Evolutionary conservation across 352 stramenopile genomes (phyloP).

Genomic region (Globisporangium splendens): DNA sequence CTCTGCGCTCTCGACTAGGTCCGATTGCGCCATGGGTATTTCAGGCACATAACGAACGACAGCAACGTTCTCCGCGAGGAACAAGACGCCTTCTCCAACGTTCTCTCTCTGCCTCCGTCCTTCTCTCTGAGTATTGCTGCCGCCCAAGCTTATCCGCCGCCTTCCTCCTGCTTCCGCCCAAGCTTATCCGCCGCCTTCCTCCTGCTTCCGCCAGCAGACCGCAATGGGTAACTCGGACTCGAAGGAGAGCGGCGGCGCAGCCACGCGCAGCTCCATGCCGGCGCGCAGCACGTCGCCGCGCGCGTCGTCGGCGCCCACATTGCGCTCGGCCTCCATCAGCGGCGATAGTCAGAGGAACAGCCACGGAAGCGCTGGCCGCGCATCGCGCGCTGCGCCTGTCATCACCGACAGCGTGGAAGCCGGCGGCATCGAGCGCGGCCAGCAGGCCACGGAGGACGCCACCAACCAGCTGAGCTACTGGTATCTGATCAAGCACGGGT

Average conservation of each 20-base stretch:
- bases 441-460: slow-evolving; percentile 71
- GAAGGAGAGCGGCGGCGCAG: slow-evolving; percentile 1
- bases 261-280: slow-evolving; percentile 10
- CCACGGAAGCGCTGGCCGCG: not conserved
- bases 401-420: slow-evolving; percentile 25
- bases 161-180: not conserved
- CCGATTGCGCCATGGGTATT: not conserved
- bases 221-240: slow-evolving; percentile 11
- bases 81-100: too few relatives aligned
- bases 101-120: too few relatives aligned
- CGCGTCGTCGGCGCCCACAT: slow-evolving; percentile 8
- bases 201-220: not conserved
- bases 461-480: slow-evolving; percentile 78
- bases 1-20: not conserved
- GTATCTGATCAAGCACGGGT: slow-evolving; percentile 85
- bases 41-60: not conserved
- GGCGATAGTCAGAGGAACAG: slow-evolving; percentile 8
- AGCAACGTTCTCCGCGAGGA: not conserved
- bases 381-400: not conserved
- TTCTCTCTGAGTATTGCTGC: too few relatives aligned
- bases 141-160: too few relatives aligned
- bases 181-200: not conserved
- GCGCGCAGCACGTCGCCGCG: slow-evolving; percentile 6
- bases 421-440: slow-evolving; percentile 71
- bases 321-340: slow-evolving; percentile 6